phyloP scores from a whole-genome alignment of 2,329 filamentous ascomycete genomes.

The Incumbomyces delicatus region DNA sequence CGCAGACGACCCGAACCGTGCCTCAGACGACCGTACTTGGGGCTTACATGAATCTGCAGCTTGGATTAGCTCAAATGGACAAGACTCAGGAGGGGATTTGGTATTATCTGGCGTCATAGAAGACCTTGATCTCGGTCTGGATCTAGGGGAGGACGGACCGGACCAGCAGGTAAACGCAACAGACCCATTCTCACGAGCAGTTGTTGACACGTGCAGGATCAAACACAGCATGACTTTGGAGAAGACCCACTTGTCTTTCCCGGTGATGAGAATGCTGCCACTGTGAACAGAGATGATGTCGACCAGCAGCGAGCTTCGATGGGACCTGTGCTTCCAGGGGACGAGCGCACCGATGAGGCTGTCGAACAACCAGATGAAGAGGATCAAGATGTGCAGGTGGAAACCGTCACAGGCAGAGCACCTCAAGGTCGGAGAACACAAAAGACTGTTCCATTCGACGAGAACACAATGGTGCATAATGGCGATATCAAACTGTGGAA shows the following conservation, averaged over 20 bases:
- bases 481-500: slow-evolving; percentile 49
- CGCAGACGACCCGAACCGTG: neutral
- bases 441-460: slow-evolving; percentile 40
- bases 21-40: no score
- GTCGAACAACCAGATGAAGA: neutral
- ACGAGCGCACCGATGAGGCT: neutral
- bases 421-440: slow-evolving; percentile 27
- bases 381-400: slow-evolving; percentile 10
- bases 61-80: no score
- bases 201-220: slow-evolving; percentile 3
- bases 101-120: no score
- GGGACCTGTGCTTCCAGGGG: neutral
- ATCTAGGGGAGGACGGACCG: no score
- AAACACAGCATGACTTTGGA: slow-evolving; percentile 20
- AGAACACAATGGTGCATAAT: slow-evolving; percentile 44
- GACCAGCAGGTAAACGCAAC: neutral
- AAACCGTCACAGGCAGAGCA: slow-evolving; percentile 9
- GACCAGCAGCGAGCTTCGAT: neutral
- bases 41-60: no score
- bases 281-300: neutral
- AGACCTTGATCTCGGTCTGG: no score
- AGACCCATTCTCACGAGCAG: neutral
- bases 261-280: slow-evolving; percentile 17
- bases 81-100: no score
- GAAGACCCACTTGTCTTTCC: slow-evolving; percentile 24